Percentiles rank a stretch among this genome's conserved stretches.
phyloP scores from a whole-genome alignment of 164 flowering plant genomes.

The Berberis vulgaris region DNA sequence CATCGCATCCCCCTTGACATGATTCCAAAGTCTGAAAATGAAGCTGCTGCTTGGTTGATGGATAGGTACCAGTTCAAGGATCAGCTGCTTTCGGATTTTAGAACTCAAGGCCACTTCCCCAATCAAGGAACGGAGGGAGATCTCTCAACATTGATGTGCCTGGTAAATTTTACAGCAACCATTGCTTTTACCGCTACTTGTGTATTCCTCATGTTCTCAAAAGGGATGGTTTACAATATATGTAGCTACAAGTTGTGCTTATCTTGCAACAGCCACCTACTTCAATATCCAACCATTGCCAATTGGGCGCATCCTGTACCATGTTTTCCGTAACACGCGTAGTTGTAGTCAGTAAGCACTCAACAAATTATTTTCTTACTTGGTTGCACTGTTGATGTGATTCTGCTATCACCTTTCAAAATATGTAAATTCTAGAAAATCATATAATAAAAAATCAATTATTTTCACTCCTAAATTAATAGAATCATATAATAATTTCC shows the following conservation, averaged over 20 bases:
- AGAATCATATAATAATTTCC: no score
- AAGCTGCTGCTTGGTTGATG: slow-evolving; percentile 54
- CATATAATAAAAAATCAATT: no score
- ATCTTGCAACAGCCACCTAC: slow-evolving; percentile 47
- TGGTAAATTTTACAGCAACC: slow-evolving; percentile 30
- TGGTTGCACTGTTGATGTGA: no score
- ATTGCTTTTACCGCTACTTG: slow-evolving; percentile 35
- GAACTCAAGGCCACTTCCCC: slow-evolving; percentile 55
- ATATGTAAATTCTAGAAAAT: no score
- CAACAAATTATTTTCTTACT: background rate
- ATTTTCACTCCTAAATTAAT: no score
- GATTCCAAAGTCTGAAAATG: slow-evolving; percentile 57
- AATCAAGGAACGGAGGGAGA: slow-evolving; percentile 44
- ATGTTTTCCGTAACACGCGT: background rate
- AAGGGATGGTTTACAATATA: slow-evolving; percentile 65
- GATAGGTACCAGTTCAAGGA: slow-evolving; percentile 51
- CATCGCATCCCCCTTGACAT: slow-evolving; percentile 37
- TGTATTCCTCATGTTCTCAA: slow-evolving; percentile 43
- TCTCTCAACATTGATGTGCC: slow-evolving; percentile 49
- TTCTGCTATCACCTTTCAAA: no score
- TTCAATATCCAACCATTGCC: slow-evolving; percentile 54
- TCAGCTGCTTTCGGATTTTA: slow-evolving; percentile 55
- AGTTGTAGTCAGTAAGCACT: background rate
- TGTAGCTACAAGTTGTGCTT: slow-evolving; percentile 46
- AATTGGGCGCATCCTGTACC: slow-evolving; percentile 9